Base-by-base conservation (phyloP, 176 grass and related monocot species). In the Eleusine indica region DNA sequence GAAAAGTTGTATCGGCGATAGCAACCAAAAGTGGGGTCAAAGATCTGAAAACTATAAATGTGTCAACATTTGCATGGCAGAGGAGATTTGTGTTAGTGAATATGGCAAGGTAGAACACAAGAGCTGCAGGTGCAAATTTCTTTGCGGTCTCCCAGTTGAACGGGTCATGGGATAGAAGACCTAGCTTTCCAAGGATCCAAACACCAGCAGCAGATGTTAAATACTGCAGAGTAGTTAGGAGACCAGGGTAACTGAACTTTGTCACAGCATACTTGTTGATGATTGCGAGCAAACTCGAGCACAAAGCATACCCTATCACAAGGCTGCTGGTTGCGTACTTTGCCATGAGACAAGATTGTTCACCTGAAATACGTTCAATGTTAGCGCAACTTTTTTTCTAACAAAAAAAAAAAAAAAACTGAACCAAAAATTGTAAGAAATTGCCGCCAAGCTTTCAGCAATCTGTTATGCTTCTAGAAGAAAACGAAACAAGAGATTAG, bases 61-160 rank as follows among this genome's bases (percentile, higher is more conserved):
- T 97, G 79, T 97, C 94, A 3, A 93, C 91, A 67, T 97, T 97
- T 69, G 94, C 94, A 65, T 97, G 94, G 62, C 22, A 22, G 62
- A 97, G 84, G 70, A 97, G 91, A 68, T 97, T 93, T 77, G 94
- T 97, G 79, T 97, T 97, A 8, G 94, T 97, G 84, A 97, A 97
- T 85, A 97, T 97, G 75, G 94, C 94, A 40, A 97, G 89, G 84
- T 97, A 97, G 74, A 97, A 97, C 76, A 97, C 84, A 35, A 75
- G 21, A 67, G 94, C 94, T 10, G 94, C 94, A 0, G 94, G 94
- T 22, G 86, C 79, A 0, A 97, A 97, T 70, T 93, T 97, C 75
- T 91, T 97, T 76, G 94, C 94, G 18, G 87, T 97, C 77, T 91
- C 87, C 28, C 87, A 66, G 29, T 88, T 97, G 85, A 97, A 94